Percentiles rank a stretch among this genome's conserved stretches.
These are phyloP conservation scores for Paramecium caudatum DNA, from an alignment of 73 alveolate species.

Conservation along the genomic window DNA sequence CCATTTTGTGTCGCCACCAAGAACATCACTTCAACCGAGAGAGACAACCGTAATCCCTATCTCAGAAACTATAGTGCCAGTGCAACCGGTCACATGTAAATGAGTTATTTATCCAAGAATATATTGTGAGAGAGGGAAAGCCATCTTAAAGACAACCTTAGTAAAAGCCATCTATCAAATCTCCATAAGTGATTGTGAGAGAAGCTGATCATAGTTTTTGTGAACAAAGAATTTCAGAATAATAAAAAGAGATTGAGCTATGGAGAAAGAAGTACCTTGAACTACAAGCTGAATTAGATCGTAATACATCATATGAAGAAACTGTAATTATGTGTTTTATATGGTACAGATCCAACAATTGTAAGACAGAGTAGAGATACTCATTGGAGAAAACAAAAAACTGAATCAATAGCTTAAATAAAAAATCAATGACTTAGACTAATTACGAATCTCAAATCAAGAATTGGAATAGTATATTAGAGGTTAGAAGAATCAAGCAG, in stretches of 20 bases:
- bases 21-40: slow-evolving; percentile 17
- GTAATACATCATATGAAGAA: slow-evolving; percentile 31
- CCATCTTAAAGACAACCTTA: neutral
- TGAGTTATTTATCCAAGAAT: neutral
- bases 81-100: slow-evolving; percentile 58
- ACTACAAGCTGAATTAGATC: slow-evolving; percentile 47
- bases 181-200: slow-evolving; percentile 32
- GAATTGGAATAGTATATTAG: neutral
- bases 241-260: slow-evolving; percentile 19
- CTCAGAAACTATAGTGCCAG: slow-evolving; percentile 49
- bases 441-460: neutral
- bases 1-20: slow-evolving; percentile 70
- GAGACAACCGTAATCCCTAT: slow-evolving; percentile 66
- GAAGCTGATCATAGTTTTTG: slow-evolving; percentile 68
- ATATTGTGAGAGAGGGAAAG: slow-evolving; percentile 51
- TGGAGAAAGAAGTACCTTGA: slow-evolving; percentile 67
- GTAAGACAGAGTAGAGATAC: slow-evolving; percentile 43
- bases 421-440: slow-evolving; percentile 19
- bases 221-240: slow-evolving; percentile 47
- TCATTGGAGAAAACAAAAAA: slow-evolving; percentile 45
- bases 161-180: neutral
- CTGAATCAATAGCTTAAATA: neutral
- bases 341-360: neutral
- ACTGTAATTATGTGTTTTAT: slow-evolving; percentile 12
- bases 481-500: neutral